These are phyloP conservation scores for Phalaenopsis aphrodite DNA, from an alignment of 106 monocot genomes.

Conservation along the genomic window DNA sequence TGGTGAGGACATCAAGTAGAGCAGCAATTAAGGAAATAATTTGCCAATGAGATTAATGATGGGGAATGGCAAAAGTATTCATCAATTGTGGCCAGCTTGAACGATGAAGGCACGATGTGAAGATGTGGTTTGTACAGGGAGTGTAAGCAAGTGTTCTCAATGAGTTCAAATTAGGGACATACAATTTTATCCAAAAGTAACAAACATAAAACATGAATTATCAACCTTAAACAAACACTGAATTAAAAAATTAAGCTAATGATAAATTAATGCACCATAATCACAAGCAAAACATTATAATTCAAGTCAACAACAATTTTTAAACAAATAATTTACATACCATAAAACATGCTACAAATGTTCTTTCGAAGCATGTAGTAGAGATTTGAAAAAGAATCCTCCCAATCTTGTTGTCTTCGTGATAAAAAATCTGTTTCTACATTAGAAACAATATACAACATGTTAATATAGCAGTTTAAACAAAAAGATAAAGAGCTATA, in stretches of 20 bases:
- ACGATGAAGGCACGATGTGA: too few species aligned
- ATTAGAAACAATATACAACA: background rate
- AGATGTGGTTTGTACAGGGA: too few species aligned
- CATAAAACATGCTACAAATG: conserved; percentile 73
- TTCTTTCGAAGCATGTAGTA: conserved; percentile 76
- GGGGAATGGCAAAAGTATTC: too few species aligned
- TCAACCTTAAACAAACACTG: background rate
- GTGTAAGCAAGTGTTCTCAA: too few species aligned
- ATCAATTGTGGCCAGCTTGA: too few species aligned
- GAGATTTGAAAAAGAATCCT: conserved; percentile 74
- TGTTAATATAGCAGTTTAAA: background rate
- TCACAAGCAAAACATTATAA: background rate
- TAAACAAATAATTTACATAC: conserved; percentile 25
- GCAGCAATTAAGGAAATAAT: too few species aligned
- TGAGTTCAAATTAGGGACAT: background rate
- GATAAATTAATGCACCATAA: background rate
- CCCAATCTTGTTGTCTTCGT: conserved; percentile 75
- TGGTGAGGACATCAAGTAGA: too few species aligned
- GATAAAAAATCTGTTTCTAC: conserved; percentile 57
- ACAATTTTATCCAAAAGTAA: background rate
- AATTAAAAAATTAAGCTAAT: background rate
- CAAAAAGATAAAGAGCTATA: background rate
- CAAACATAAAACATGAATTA: background rate
- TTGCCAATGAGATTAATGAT: too few species aligned
- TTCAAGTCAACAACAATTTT: background rate